phyloP scores from a whole-genome alignment of 2,329 filamentous ascomycete species.

The Zymoseptoria ardabiliae region DNA sequence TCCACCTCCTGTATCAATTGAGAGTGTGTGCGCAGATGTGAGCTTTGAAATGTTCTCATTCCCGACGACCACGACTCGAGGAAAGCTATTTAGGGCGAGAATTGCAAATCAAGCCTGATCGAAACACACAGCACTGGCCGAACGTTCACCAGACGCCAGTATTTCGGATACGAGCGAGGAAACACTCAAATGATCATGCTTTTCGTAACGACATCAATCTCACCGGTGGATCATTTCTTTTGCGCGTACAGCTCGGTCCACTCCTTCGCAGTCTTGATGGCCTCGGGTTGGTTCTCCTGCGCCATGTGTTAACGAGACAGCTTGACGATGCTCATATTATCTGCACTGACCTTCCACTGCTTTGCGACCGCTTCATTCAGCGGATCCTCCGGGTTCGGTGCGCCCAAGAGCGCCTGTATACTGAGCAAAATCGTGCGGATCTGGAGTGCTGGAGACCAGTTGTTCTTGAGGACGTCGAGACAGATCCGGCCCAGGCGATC shows the following conservation, averaged over 20 bases:
- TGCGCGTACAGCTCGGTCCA: conserved; percentile 79
- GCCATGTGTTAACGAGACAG: conserved; percentile 6
- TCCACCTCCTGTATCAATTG: background rate
- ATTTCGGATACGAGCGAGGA: background rate
- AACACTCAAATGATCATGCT: background rate
- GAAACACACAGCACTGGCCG: background rate
- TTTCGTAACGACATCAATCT: background rate
- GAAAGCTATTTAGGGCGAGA: background rate
- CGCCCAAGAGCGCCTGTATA: conserved; percentile 91
- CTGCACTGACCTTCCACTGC: background rate
- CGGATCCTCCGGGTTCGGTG: conserved; percentile 97
- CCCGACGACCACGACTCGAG: background rate
- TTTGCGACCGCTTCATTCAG: conserved; percentile 86
- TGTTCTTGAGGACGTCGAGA: conserved; percentile 94
- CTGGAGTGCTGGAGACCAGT: conserved; percentile 97
- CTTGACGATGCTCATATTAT: background rate
- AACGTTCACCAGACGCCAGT: background rate
- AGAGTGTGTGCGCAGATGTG: background rate
- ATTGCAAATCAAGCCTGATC: background rate
- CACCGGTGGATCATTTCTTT: background rate
- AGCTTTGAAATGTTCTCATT: background rate
- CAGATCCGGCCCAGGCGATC: conserved; percentile 97
- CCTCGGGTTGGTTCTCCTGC: conserved; percentile 76
- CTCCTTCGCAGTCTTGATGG: conserved; percentile 83
- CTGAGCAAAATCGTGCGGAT: conserved; percentile 98